Base-by-base conservation (phyloP, 805 yeast species). In the Huiozyma naganishii region DNA sequence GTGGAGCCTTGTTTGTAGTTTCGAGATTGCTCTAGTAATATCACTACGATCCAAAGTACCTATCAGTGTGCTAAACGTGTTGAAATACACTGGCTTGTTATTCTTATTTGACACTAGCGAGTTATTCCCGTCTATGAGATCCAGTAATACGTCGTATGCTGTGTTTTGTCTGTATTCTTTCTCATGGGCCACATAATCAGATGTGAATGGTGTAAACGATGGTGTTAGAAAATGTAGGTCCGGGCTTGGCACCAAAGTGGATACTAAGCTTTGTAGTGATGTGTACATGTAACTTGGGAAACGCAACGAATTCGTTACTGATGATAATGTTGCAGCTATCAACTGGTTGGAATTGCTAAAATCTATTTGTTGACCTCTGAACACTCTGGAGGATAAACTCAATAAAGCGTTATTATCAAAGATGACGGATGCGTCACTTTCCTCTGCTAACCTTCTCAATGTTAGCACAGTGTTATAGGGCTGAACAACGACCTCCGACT, bases 401-500 rank as follows among this genome's bases (percentile, higher is more conserved):
- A 80, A 70, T 41, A 92, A 65, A 0, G 97, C 89, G 48, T 83
- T 86, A 62, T 92, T 92, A 59, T 92, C 97, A 55, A 89, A 82
- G 5, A 90, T 92, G n/a, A 87, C 71, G 37, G 85, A 80, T 3
- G 87, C 81, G 61, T 92, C 96, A 37, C 95, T 84, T 53, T 76
- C 76, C 51, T 87, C 92, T 5, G 86, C 81, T 47, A 92, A 70
- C 52, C 97, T 68, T 58, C 79, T 78, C 52, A 94, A 69, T 0
- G 98, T 81, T 42, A 92, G 65, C 17, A 92, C 71, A 0, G 95
- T 81, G 61, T 92, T 92, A 64, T 92, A 92, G 0, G 98, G 97
- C 59, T 92, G 97, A 5, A 94, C 96, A 13, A 94, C 97, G n/a
- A 89, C 97, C 54, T 90, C 97, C 1, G 95, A 83, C 44, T 77